Conservation (phyloP, 208 protist species). For the Perkinsela sp. region DNA sequence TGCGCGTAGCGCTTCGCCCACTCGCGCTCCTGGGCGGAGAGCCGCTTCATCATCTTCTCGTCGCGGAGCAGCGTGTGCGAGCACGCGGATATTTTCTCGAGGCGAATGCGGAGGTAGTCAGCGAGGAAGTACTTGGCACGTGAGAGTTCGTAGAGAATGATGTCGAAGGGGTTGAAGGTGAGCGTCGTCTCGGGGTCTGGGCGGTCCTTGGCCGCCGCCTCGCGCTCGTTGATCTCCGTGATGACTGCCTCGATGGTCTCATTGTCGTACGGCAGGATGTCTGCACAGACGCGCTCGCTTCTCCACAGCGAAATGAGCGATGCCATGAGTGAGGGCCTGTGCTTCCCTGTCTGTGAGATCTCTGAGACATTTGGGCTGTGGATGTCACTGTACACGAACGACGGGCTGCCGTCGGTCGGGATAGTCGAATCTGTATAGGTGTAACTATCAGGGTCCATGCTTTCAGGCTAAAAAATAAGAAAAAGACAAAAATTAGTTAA, state of each 20-base stretch:
- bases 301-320: background rate
- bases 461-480: too few species aligned
- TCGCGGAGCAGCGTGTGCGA: background rate
- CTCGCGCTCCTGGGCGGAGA: background rate
- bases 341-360: too few species aligned
- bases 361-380: background rate
- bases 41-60: background rate
- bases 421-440: too few species aligned
- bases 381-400: background rate
- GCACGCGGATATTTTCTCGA: background rate
- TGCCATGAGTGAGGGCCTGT: too few species aligned
- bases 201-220: background rate
- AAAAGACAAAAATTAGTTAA: too few species aligned
- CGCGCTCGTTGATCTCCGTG: background rate
- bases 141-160: conserved; percentile 1
- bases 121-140: background rate
- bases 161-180: background rate
- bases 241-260: background rate
- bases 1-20: background rate
- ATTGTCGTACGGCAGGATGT: background rate
- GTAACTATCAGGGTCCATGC: too few species aligned
- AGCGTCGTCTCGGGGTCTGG: background rate
- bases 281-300: background rate
- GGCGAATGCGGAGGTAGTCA: background rate
- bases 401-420: too few species aligned